These are phyloP conservation scores for Cladosporium sp. DNA, from an alignment of 2,329 filamentous ascomycete genomes.

Conservation along the genomic window DNA sequence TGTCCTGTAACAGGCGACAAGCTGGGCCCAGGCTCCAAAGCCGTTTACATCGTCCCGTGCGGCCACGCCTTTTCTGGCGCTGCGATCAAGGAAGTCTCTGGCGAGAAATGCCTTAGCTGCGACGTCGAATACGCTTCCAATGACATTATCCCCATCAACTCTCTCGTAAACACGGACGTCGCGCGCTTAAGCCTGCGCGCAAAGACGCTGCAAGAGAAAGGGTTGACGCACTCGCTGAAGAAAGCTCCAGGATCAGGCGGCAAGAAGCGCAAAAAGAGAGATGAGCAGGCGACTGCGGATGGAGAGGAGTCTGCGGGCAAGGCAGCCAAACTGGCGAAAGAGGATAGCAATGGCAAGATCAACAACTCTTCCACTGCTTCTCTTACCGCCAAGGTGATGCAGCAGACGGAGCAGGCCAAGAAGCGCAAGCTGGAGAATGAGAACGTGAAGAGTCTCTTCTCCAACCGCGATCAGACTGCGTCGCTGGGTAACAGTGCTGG, in stretches of 20 bases:
- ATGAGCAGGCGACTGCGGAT: slow-evolving; percentile 38
- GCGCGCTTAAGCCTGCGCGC: slow-evolving; percentile 62
- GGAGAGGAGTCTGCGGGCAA: slow-evolving; percentile 10
- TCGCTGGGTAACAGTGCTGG: slow-evolving; percentile 41
- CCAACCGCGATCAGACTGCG: slow-evolving; percentile 33
- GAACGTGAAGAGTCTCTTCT: slow-evolving; percentile 47
- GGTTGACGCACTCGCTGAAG: slow-evolving; percentile 82
- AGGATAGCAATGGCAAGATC: slow-evolving; percentile 45
- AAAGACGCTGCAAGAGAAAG: slow-evolving; percentile 64
- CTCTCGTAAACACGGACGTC: slow-evolving; percentile 66
- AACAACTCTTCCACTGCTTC: slow-evolving; percentile 85
- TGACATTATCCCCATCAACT: slow-evolving; percentile 79
- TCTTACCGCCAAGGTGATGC: slow-evolving; percentile 78
- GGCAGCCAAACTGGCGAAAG: slow-evolving; percentile 18
- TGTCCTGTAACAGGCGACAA: slow-evolving; percentile 87
- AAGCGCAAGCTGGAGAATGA: slow-evolving; percentile 67
- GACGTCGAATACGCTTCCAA: slow-evolving; percentile 66
- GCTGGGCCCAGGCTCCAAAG: slow-evolving; percentile 71
- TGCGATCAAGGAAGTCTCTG: slow-evolving; percentile 63
- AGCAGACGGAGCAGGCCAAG: slow-evolving; percentile 78
- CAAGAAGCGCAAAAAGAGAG: slow-evolving; percentile 68
- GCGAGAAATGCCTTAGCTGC: slow-evolving; percentile 62
- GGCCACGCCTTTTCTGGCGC: slow-evolving; percentile 90
- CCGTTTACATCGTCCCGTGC: slow-evolving; percentile 89
- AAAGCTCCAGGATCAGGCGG: slow-evolving; percentile 61